These are phyloP conservation scores for Cystofilobasidium bisporidii DNA, from an alignment of 768 basidiomycete species.

Conservation along the genomic window DNA sequence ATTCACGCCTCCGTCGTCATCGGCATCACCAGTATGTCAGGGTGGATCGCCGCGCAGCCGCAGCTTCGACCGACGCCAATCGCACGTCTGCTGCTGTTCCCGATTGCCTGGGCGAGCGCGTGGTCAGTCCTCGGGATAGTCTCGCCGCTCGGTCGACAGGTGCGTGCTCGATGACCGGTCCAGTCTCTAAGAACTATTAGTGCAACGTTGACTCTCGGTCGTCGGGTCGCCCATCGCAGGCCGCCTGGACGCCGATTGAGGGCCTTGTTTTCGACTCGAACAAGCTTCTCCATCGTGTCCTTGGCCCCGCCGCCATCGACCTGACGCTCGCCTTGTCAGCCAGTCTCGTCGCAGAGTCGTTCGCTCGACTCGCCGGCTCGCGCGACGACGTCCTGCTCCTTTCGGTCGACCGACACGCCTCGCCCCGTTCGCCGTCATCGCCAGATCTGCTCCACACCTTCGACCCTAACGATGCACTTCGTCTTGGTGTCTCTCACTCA, in stretches of 20 bases:
- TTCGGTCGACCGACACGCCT: too few species aligned
- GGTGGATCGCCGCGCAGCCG: background rate
- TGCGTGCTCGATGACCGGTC: background rate
- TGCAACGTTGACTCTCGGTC: background rate
- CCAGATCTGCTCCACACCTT: too few species aligned
- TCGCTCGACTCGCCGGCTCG: background rate
- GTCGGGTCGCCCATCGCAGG: background rate
- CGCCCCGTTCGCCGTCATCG: too few species aligned
- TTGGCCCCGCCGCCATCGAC: slow-evolving; percentile 1
- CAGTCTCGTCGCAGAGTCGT: background rate
- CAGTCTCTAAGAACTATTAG: too few species aligned
- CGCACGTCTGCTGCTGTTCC: background rate
- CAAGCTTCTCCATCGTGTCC: background rate
- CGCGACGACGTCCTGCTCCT: too few species aligned
- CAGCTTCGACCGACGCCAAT: background rate
- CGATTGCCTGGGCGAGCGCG: background rate
- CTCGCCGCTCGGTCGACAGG: slow-evolving; percentile 1
- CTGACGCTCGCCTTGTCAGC: background rate
- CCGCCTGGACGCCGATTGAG: slow-evolving; percentile 6
- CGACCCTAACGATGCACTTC: too few species aligned
- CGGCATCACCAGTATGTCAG: background rate
- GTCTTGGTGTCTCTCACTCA: too few species aligned
- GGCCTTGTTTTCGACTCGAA: slow-evolving; percentile 16
- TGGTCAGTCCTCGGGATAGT: background rate
- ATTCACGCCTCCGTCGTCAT: background rate